Conservation (phyloP, 2,329 filamentous ascomycete species). For the Albifimbria verrucaria region DNA sequence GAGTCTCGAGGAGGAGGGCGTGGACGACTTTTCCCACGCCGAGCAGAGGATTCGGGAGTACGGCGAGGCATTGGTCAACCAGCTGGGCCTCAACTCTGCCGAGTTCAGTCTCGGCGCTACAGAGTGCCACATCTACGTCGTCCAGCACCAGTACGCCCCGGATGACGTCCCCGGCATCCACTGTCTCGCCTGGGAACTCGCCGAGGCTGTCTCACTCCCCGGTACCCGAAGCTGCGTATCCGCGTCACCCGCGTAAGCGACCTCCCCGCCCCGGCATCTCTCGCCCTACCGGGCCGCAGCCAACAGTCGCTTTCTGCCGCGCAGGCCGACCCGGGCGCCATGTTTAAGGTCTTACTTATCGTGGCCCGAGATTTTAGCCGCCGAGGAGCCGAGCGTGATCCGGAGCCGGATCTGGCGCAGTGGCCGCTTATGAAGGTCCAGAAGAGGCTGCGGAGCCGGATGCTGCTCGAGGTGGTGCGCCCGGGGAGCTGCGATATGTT, state of each 20-base stretch:
- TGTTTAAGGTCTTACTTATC: slow-evolving; percentile 22
- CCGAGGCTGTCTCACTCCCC: slow-evolving; percentile 15
- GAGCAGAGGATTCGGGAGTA: slow-evolving; percentile 19
- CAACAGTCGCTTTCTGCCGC: slow-evolving; percentile 14
- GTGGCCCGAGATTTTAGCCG: slow-evolving; percentile 22
- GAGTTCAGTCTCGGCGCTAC: slow-evolving; percentile 9
- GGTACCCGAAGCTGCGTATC: slow-evolving; percentile 15
- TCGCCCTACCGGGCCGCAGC: slow-evolving; percentile 3
- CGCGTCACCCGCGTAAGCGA: slow-evolving; percentile 21
- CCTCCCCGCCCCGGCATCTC: slow-evolving; percentile 11
- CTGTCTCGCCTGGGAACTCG: slow-evolving; percentile 25
- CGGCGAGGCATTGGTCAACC: slow-evolving; percentile 14
- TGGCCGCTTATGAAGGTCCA: slow-evolving; percentile 25
- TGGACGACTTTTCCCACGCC: slow-evolving; percentile 9
- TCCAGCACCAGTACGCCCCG: slow-evolving; percentile 17
- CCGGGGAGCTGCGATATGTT: slow-evolving; percentile 21
- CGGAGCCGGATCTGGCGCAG: slow-evolving; percentile 25
- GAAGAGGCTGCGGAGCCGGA: slow-evolving; percentile 19
- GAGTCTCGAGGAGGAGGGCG: slow-evolving; percentile 7
- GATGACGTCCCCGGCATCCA: slow-evolving; percentile 14
- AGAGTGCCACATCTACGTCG: slow-evolving; percentile 19
- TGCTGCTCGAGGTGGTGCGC: slow-evolving; percentile 21
- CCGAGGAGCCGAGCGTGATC: slow-evolving; percentile 20
- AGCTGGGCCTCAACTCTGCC: slow-evolving; percentile 12
- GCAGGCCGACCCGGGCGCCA: slow-evolving; percentile 13